Base-by-base conservation (phyloP, 2,329 filamentous ascomycete genomes). In the Cadophora luteo-olivacea region DNA sequence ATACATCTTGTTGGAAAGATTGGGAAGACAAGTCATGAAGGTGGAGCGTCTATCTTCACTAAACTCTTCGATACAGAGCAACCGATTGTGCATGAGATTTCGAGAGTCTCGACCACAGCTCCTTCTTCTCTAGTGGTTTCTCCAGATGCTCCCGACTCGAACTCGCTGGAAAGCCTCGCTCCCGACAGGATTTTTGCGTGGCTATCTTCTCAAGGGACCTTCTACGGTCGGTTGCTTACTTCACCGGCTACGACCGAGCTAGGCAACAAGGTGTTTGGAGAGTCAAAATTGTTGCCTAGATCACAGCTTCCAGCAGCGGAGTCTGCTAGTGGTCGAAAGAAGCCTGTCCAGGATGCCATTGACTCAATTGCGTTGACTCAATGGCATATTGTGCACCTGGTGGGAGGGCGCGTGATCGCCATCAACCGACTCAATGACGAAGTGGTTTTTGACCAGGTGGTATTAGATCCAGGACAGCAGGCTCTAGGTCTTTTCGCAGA, bases 41-140 rank as follows among this genome's bases (percentile, higher is more conserved):
- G 93, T 55, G 91, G 91, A 72, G 90, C 91, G 0, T 94, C 93
- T 0, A 92, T 97, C 71, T 99, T 97, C 79, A 89, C 92, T 0
- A 91, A 89, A 71, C 82, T 99, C 33, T 97, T 99, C 76, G 95
- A 98, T 76, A 88, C 88, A 8, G 95, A 98, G 79, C 89, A 90
- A 64, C 93, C 94, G 0, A 86, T 89, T 1, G 83, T 92, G 1
- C 89, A 97, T 77, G 92, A 97, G 75, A 82, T 92, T 9, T 84
- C 88, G 11, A 84, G 87, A 58, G 81, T 89, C 1, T 85, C 88
- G 1, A 80, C 82, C 4, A 82, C 84, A 0, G 86, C 89, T 1
- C 84, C 87, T 16, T 94, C 92, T 0, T 83, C 85, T 0, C 82
- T 98, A 41, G 89, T 89, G 1, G 85, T 97, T 19, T 95, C 93